Conservation (phyloP, 768 basidiomycete genomes). For the Galerina marginata region DNA sequence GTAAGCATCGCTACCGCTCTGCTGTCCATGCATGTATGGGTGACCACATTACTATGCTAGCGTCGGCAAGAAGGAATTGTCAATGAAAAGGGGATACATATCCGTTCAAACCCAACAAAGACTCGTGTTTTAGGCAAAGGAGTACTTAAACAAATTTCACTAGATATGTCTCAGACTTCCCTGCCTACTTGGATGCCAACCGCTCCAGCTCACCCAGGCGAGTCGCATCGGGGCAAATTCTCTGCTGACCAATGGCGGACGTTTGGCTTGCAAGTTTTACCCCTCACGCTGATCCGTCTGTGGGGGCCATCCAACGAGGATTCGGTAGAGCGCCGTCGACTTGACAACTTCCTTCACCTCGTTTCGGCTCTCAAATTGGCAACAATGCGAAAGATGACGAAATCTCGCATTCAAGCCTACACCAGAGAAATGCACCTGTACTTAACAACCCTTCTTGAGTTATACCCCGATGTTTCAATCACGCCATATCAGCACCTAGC, state of each 20-base stretch:
- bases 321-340: slow-evolving; percentile 7
- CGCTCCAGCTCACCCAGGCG: slow-evolving; percentile 21
- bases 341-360: slow-evolving; percentile 37
- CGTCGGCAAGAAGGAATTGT: background rate
- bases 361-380: slow-evolving; percentile 35
- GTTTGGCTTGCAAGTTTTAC: slow-evolving; percentile 35
- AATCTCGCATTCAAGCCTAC: slow-evolving; percentile 25
- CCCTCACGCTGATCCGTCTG: slow-evolving; percentile 36
- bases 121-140: background rate
- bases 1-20: background rate
- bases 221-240: slow-evolving; percentile 25
- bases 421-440: slow-evolving; percentile 23
- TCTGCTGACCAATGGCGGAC: slow-evolving; percentile 39
- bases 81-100: background rate
- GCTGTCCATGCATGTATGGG: background rate
- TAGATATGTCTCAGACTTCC: slow-evolving; percentile 19
- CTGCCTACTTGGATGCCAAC: slow-evolving; percentile 27
- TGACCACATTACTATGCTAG: background rate
- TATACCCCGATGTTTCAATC: slow-evolving; percentile 34
- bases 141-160: slow-evolving; percentile 17
- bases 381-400: slow-evolving; percentile 25
- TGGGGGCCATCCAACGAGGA: slow-evolving; percentile 30
- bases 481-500: slow-evolving; percentile 42
- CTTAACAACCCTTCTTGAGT: slow-evolving; percentile 23
- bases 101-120: background rate